Evolutionary conservation across 306 rosid genomes (phyloP), one percentile per base, ranked within the genome.

Genomic region (Hippophae rhamnoides): DNA sequence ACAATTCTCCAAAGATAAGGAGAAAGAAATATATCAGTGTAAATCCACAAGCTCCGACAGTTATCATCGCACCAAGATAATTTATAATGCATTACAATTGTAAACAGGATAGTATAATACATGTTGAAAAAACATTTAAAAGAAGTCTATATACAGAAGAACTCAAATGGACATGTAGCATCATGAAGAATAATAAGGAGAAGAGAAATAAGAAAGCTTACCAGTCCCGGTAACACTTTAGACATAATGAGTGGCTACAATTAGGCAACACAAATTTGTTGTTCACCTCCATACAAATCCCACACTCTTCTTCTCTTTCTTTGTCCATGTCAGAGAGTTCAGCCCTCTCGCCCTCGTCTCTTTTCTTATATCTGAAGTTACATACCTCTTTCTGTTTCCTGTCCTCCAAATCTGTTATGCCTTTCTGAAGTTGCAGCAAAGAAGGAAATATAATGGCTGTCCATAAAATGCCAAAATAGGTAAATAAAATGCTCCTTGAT

Each of bases 301-400:
- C 92, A 66, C 98, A 92, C 74, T 92, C 98, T 49, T 83, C 82
- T 61, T 87, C 98, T 75, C 96, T 83, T 71, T 85, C 95, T 10
- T 76, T 67, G 75, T 92, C 98, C 59, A 81, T 45, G 71, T 76
- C 86, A 13, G 92, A 74, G 40, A 74, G 66, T 41, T 78, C 69
- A 62, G 77, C 82, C 52, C 54, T 72, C 50, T 58, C 80, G 47
- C 55, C 13, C 52, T 76, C 82, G 62, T 75, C 84, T 57, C 61
- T 83, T 64, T 75, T 81, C 78, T 65, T 84, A 75, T 76, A 87
- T 56, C 79, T 81, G 54, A 9, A 43, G 51, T 55, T 66, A 58
- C 74, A 79, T 3, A 76, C 64, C 72, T 87, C 92, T 47, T 67
- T 83, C 71, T 90, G 98, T 62, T 87, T 90, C 77, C 87, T 76